phyloP scores from a whole-genome alignment of 2,329 filamentous ascomycete species.

The Diplodia intermedia region DNA sequence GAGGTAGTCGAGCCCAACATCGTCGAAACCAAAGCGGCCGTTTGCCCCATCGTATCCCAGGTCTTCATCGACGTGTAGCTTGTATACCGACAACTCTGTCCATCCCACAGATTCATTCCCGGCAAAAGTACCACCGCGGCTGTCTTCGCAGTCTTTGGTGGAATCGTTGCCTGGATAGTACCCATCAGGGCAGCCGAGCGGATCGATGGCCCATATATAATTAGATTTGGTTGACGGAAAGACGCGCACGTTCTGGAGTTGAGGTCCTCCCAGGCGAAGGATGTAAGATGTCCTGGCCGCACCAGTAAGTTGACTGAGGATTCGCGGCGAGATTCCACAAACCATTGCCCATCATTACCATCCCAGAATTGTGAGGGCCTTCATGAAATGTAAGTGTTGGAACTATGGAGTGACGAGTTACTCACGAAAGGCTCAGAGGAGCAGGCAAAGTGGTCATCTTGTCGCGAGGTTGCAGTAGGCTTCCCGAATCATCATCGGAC shows the following conservation, averaged over 20 bases:
- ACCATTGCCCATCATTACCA: slow-evolving; percentile 20
- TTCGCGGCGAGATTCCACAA: background rate
- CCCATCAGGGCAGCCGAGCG: background rate
- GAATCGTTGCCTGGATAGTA: background rate
- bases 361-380: slow-evolving; percentile 17
- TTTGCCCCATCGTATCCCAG: background rate
- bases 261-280: background rate
- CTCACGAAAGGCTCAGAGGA: background rate
- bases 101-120: background rate
- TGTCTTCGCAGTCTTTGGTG: background rate
- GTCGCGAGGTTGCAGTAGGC: slow-evolving; percentile 14
- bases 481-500: background rate
- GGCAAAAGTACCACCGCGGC: background rate
- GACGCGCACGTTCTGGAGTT: background rate
- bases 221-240: slow-evolving; percentile 9
- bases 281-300: slow-evolving; percentile 4
- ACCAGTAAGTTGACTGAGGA: background rate
- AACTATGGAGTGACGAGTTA: background rate
- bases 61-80: background rate
- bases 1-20: background rate
- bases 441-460: background rate
- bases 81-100: background rate
- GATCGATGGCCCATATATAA: background rate
- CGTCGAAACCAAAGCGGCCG: background rate
- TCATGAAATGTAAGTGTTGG: background rate